phyloP scores from a whole-genome alignment of 176 grass and related monocot species.

The Saccharum spontaneum region DNA sequence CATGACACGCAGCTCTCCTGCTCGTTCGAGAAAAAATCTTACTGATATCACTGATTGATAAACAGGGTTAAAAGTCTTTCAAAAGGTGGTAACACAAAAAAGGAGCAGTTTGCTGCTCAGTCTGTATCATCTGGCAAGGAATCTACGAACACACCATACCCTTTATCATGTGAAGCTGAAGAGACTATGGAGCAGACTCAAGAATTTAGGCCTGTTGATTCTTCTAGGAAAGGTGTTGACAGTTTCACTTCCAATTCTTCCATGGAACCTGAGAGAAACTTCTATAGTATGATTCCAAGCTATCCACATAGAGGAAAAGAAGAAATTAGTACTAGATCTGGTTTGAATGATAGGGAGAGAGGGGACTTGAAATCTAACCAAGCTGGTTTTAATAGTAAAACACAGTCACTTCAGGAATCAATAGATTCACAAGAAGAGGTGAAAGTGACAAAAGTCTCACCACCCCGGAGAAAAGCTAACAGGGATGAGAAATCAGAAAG shows the following conservation, averaged over 20 bases:
- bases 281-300: conserved; percentile 67
- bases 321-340: conserved; percentile 45
- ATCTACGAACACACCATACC: conserved; percentile 37
- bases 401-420: conserved; percentile 53
- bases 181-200: conserved; percentile 47
- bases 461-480: conserved; percentile 61
- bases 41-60: conserved; percentile 19
- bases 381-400: conserved; percentile 42
- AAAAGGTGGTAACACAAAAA: conserved; percentile 81
- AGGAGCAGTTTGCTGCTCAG: conserved; percentile 55
- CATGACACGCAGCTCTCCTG: neutral
- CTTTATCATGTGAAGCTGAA: conserved; percentile 55
- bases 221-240: conserved; percentile 53
- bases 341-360: conserved; percentile 67
- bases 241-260: conserved; percentile 58
- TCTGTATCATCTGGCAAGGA: conserved; percentile 57
- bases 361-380: conserved; percentile 51
- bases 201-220: conserved; percentile 52
- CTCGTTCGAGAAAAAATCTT: neutral
- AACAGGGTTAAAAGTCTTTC: conserved; percentile 99
- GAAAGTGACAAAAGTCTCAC: conserved; percentile 73
- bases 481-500: conserved; percentile 70
- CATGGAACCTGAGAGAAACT: conserved; percentile 71
- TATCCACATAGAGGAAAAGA: conserved; percentile 45
- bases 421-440: conserved; percentile 69